Conservation (phyloP, 768 basidiomycete genomes). For the Trametes cingulata region DNA sequence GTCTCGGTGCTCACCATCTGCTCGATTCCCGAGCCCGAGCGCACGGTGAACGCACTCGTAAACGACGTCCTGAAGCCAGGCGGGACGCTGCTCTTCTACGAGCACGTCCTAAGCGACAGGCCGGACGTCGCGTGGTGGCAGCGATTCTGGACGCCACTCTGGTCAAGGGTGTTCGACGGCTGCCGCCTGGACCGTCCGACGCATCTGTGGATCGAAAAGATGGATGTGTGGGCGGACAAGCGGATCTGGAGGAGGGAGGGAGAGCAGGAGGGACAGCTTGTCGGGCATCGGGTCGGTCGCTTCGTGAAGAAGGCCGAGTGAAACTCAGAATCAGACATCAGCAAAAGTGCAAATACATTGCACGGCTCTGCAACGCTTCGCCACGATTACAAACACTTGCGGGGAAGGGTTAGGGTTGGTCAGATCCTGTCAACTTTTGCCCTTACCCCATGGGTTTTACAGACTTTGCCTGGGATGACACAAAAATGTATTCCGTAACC, state of each 20-base stretch:
- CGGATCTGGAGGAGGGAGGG: conserved; percentile 49
- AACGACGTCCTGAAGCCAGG: conserved; percentile 60
- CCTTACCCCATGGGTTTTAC: no score
- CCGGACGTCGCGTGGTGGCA: conserved; percentile 72
- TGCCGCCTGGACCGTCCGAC: conserved; percentile 63
- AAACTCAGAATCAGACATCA: no score
- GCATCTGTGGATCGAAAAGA: conserved; percentile 45
- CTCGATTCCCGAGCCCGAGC: conserved; percentile 57
- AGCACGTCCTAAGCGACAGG: conserved; percentile 62
- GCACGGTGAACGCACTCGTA: conserved; percentile 47
- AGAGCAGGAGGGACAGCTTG: conserved; percentile 58
- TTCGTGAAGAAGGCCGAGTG: conserved; percentile 46
- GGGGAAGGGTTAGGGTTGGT: no score
- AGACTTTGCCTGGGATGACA: no score
- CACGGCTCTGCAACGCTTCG: no score
- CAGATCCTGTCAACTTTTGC: no score
- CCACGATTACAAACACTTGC: no score
- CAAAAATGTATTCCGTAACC: no score
- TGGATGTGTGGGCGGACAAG: conserved; percentile 50
- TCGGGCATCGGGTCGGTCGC: conserved; percentile 59
- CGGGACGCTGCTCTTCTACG: conserved; percentile 65
- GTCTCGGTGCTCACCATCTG: conserved; percentile 68
- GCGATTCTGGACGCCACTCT: conserved; percentile 69
- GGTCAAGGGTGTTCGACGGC: conserved; percentile 60
- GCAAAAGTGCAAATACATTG: no score